phyloP scores from a whole-genome alignment of 805 yeast species.

The Saccharomycopsis oosterbeekiorum region DNA sequence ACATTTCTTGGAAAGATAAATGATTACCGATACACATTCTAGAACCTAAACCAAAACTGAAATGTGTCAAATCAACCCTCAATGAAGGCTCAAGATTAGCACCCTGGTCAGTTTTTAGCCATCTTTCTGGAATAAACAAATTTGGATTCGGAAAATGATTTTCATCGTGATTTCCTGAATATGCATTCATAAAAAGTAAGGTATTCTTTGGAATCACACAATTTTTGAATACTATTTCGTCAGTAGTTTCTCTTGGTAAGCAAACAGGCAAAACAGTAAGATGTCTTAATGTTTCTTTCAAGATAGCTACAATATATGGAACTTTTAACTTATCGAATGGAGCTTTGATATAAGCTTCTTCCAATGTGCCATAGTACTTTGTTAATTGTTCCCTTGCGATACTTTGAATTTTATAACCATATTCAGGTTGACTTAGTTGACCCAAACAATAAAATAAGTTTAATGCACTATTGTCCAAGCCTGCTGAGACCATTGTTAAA shows the following conservation, averaged over 20 bases:
- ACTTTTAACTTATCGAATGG: slow-evolving; percentile 28
- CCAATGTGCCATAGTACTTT: slow-evolving; percentile 25
- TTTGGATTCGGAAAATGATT: slow-evolving; percentile 33
- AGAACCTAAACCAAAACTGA: slow-evolving; percentile 62
- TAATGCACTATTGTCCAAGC: slow-evolving; percentile 61
- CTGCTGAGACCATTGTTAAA: slow-evolving; percentile 71
- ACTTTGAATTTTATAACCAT: slow-evolving; percentile 33
- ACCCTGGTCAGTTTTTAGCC: slow-evolving; percentile 29
- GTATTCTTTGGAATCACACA: slow-evolving; percentile 46
- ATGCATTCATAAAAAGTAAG: slow-evolving; percentile 53
- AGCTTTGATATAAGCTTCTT: slow-evolving; percentile 29
- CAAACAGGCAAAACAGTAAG: slow-evolving; percentile 61
- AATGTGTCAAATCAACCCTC: slow-evolving; percentile 23
- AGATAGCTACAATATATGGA: slow-evolving; percentile 44
- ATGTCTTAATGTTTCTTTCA: slow-evolving; percentile 52
- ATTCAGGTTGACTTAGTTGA: slow-evolving; percentile 38
- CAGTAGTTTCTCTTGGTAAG: slow-evolving; percentile 53
- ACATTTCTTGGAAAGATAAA: slow-evolving; percentile 57
- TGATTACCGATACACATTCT: slow-evolving; percentile 64
- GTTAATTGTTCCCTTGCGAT: slow-evolving; percentile 35
- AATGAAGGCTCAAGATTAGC: slow-evolving; percentile 3
- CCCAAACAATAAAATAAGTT: slow-evolving; percentile 53
- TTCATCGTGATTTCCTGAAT: slow-evolving; percentile 60
- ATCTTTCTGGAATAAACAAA: slow-evolving; percentile 44
- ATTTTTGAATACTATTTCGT: slow-evolving; percentile 32